These are phyloP conservation scores for Cercospora citrullina DNA, from an alignment of 2,329 filamentous ascomycete species.

Conservation along the genomic window DNA sequence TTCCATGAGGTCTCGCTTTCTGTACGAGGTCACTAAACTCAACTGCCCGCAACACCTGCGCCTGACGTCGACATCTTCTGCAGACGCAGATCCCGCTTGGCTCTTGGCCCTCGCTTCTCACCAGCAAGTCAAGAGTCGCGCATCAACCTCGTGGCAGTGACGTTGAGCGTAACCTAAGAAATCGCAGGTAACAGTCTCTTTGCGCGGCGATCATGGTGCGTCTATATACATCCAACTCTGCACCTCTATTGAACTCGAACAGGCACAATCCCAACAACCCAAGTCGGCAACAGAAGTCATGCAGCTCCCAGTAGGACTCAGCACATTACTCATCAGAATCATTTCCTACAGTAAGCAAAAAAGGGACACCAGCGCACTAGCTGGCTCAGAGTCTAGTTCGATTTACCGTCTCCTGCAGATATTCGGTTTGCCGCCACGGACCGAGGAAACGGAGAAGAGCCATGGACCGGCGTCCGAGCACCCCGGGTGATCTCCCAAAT, in stretches of 20 bases:
- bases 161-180: not conserved
- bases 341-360: constrained; percentile 5
- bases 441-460: constrained; percentile 4
- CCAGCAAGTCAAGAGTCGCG: constrained; percentile 4
- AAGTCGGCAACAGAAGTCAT: not conserved
- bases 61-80: not conserved
- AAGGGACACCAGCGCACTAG: not conserved
- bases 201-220: not conserved
- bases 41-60: not conserved
- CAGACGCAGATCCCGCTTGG: constrained; percentile 6
- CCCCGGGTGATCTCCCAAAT: constrained; percentile 13
- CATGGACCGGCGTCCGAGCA: constrained; percentile 7
- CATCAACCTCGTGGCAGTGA: not conserved
- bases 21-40: not conserved
- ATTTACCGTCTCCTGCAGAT: not conserved
- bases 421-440: constrained; percentile 13
- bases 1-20: not conserved
- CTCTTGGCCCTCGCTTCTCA: not conserved
- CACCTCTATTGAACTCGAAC: not conserved
- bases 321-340: constrained; percentile 6
- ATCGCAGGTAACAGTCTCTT: not conserved
- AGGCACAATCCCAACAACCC: not conserved
- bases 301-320: constrained; percentile 4
- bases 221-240: not conserved
- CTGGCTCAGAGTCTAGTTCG: not conserved